Evolutionary conservation across 1,284 basidiomycete species (phyloP).

Genomic region (Gastroboletus turbinatus): DNA sequence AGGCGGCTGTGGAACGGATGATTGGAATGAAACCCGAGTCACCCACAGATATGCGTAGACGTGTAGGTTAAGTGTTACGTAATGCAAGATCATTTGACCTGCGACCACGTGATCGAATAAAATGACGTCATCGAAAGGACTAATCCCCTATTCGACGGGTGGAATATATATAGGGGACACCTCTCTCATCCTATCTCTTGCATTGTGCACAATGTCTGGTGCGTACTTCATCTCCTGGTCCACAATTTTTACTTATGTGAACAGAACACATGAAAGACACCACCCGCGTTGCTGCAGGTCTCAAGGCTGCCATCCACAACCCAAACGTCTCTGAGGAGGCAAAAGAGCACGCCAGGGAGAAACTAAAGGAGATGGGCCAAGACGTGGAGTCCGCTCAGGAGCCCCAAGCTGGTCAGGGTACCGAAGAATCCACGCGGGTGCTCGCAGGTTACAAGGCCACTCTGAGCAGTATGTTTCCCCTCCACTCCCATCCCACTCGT

Average conservation of each 20-base stretch:
- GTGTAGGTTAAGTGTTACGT: slow-evolving; percentile 18
- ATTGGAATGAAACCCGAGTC: slow-evolving; percentile 52
- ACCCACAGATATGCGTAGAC: slow-evolving; percentile 28
- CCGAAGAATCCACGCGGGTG: slow-evolving; percentile 33
- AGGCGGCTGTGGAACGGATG: slow-evolving; percentile 64
- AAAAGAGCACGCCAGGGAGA: slow-evolving; percentile 45
- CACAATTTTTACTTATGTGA: background rate
- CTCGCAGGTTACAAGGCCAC: slow-evolving; percentile 56
- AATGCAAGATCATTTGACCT: background rate
- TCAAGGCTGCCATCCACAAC: slow-evolving; percentile 56
- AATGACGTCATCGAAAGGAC: slow-evolving; percentile 14
- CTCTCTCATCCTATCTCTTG: background rate
- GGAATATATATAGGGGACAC: background rate
- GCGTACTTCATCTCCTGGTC: background rate
- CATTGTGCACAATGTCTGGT: slow-evolving; percentile 25
- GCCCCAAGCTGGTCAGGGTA: background rate
- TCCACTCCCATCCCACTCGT: background rate
- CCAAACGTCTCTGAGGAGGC: slow-evolving; percentile 53
- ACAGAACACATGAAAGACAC: slow-evolving; percentile 37
- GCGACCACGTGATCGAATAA: slow-evolving; percentile 14
- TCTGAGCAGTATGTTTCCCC: slow-evolving; percentile 39
- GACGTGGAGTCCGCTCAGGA: slow-evolving; percentile 14
- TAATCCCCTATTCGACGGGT: slow-evolving; percentile 13
- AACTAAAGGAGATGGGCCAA: slow-evolving; percentile 42
- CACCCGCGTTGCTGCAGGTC: slow-evolving; percentile 47